Conservation (phyloP, 352 stramenopile species). For the Lagenidium sp. region DNA sequence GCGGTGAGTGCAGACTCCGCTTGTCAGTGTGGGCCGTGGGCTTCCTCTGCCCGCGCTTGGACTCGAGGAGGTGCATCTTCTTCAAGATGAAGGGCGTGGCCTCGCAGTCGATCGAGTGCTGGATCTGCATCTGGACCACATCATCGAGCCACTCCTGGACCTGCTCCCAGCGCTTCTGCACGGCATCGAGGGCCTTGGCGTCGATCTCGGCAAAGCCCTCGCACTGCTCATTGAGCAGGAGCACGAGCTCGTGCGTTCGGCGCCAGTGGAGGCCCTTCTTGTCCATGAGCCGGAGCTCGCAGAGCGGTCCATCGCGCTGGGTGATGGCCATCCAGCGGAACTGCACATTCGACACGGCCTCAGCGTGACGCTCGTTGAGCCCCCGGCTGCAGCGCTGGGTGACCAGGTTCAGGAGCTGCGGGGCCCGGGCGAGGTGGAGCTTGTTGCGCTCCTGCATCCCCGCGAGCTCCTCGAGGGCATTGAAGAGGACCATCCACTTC, state of each 20-base stretch:
- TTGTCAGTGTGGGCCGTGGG: background rate
- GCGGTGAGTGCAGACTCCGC: slow-evolving; percentile 7
- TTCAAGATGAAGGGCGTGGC: slow-evolving; percentile 56
- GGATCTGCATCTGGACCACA: slow-evolving; percentile 43
- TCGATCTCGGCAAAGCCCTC: slow-evolving; percentile 58
- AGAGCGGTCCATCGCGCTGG: slow-evolving; percentile 39
- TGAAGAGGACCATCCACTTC: slow-evolving; percentile 42
- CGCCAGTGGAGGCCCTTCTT: slow-evolving; percentile 64
- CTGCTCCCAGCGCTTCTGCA: slow-evolving; percentile 48
- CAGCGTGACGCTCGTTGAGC: slow-evolving; percentile 35
- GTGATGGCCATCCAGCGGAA: slow-evolving; percentile 74
- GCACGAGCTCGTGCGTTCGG: slow-evolving; percentile 55
- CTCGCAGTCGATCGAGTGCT: slow-evolving; percentile 60
- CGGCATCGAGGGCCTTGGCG: slow-evolving; percentile 29
- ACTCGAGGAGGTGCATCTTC: slow-evolving; percentile 48
- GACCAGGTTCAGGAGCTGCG: slow-evolving; percentile 40
- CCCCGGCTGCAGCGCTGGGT: slow-evolving; percentile 43
- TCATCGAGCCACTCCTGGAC: slow-evolving; percentile 59
- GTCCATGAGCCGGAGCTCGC: slow-evolving; percentile 55
- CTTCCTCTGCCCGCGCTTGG: background rate
- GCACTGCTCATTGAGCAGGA: slow-evolving; percentile 62
- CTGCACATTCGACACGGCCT: slow-evolving; percentile 54
- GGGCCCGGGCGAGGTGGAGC: slow-evolving; percentile 44
- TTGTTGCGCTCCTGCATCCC: slow-evolving; percentile 50
- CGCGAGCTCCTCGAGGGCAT: slow-evolving; percentile 42